phyloP scores from a whole-genome alignment of 2,329 filamentous ascomycete species.

The Fonsecaea monophora region DNA sequence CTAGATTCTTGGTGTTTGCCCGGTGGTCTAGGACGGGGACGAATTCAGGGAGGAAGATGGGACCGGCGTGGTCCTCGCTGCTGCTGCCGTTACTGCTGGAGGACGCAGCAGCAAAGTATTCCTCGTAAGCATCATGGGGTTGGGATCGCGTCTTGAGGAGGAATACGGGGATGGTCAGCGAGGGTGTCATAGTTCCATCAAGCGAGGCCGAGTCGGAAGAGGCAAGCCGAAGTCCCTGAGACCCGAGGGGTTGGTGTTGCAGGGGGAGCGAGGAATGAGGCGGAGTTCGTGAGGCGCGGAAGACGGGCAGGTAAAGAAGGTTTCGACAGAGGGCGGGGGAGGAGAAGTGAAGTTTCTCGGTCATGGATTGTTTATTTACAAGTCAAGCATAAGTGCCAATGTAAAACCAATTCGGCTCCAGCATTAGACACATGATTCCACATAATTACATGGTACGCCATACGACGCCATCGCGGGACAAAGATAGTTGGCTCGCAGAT shows the following conservation, averaged over 20 bases:
- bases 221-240: not conserved
- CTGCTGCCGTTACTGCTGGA: not conserved
- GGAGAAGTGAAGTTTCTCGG: not conserved
- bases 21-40: constrained; percentile 56
- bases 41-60: constrained; percentile 43
- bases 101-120: constrained; percentile 48
- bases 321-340: not conserved
- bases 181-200: not conserved
- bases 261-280: not conserved
- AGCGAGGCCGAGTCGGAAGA: constrained; percentile 10
- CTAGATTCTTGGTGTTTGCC: constrained; percentile 48
- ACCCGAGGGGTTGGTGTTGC: not conserved
- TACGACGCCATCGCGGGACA: not conserved
- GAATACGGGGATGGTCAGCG: constrained; percentile 47
- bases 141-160: constrained; percentile 57
- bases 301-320: not conserved
- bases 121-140: constrained; percentile 54
- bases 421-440: not conserved
- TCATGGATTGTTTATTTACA: not conserved
- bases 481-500: not conserved
- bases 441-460: not conserved
- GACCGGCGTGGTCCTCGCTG: not conserved
- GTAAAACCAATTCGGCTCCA: not conserved
- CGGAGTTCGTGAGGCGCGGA: not conserved
- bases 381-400: not conserved